phyloP scores from a whole-genome alignment of 768 basidiomycete species.

The Boletus pseudopeckii region DNA sequence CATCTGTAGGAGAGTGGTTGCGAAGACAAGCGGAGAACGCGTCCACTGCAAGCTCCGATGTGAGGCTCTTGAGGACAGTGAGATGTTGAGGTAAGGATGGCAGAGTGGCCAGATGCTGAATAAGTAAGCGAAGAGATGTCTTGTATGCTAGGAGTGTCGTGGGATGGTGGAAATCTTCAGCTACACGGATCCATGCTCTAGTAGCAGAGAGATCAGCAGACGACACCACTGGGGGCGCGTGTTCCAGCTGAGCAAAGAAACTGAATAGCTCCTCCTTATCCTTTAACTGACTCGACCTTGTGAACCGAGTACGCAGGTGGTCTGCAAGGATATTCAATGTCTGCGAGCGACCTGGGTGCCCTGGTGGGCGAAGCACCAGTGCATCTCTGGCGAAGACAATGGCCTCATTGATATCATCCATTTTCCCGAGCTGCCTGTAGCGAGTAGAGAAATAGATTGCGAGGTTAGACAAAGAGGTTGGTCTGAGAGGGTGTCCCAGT shows the following conservation, averaged over 20 bases:
- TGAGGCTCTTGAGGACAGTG: neutral
- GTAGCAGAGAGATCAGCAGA: neutral
- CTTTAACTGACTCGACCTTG: neutral
- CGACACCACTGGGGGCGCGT: neutral
- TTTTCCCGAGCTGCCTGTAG: neutral
- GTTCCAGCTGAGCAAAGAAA: neutral
- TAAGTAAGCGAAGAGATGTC: neutral
- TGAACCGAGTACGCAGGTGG: neutral
- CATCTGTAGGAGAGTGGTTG: neutral
- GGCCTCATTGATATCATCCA: neutral
- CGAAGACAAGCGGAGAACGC: neutral
- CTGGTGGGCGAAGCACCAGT: neutral
- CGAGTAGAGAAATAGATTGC: neutral
- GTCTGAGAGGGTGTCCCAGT: neutral
- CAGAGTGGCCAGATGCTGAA: neutral
- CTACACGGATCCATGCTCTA: neutral
- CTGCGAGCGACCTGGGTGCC: neutral
- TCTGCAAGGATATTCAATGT: neutral
- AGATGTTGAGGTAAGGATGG: neutral
- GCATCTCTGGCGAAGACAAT: neutral
- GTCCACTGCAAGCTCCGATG: neutral
- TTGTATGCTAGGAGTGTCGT: neutral
- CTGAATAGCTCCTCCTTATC: neutral
- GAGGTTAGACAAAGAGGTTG: neutral
- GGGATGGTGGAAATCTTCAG: neutral